phyloP scores from a whole-genome alignment of 1,139 yeast species.

The Yamadazyma diddensiae region DNA sequence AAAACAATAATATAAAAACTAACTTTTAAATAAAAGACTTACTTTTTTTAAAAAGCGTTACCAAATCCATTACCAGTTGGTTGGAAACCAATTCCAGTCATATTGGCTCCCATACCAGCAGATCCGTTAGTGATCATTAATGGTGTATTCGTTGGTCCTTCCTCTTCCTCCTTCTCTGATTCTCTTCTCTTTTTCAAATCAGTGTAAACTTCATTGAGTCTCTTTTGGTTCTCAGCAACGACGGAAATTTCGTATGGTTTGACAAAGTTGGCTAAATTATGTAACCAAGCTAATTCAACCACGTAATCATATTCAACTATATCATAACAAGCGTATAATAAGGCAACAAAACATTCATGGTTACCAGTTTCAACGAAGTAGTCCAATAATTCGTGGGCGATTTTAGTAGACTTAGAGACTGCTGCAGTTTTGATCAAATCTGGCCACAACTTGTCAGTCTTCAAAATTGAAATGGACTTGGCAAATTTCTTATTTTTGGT shows the following conservation, averaged over 20 bases:
- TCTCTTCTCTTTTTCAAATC: slow-evolving; percentile 72
- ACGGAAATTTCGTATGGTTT: slow-evolving; percentile 90
- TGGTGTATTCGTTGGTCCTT: slow-evolving; percentile 45
- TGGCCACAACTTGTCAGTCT: slow-evolving; percentile 91
- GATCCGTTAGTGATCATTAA: slow-evolving; percentile 68
- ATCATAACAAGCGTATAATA: slow-evolving; percentile 83
- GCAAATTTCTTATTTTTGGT: slow-evolving; percentile 92
- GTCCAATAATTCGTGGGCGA: slow-evolving; percentile 83
- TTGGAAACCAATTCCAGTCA: slow-evolving; percentile 51
- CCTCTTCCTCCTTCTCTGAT: slow-evolving; percentile 53
- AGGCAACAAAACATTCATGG: slow-evolving; percentile 91
- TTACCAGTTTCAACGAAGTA: slow-evolving; percentile 97
- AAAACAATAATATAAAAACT: neutral
- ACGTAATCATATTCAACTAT: slow-evolving; percentile 80
- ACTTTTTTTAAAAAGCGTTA: slow-evolving; percentile 46
- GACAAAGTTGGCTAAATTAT: slow-evolving; percentile 70
- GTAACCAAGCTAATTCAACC: slow-evolving; percentile 87
- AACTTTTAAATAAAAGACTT: neutral
- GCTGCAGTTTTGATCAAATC: slow-evolving; percentile 94
- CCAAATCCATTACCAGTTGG: slow-evolving; percentile 70
- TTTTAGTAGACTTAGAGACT: slow-evolving; percentile 71
- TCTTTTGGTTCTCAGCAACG: slow-evolving; percentile 72
- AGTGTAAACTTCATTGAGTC: slow-evolving; percentile 60
- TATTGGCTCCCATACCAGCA: slow-evolving; percentile 20
- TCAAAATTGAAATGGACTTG: slow-evolving; percentile 84